Conservation (phyloP, 139 green algal species). For the Medakamo hakoo region DNA sequence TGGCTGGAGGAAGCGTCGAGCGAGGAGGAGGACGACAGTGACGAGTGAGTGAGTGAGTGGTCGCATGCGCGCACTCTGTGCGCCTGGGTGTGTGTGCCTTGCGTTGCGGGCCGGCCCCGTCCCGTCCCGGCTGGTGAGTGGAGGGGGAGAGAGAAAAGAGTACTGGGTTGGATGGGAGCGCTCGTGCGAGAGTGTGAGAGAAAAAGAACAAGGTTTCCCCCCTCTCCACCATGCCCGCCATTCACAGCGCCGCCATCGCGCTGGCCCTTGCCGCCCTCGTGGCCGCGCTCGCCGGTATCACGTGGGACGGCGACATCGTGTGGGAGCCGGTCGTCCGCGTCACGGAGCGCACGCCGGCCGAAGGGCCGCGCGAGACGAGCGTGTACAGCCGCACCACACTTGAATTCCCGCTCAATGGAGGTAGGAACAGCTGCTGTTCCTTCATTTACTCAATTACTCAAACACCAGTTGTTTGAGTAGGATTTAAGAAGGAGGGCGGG, state of each 20-base stretch:
- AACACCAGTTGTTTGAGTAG: no score
- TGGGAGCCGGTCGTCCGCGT: neutral
- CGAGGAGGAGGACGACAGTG: conserved; percentile 31
- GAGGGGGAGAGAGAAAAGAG: no score
- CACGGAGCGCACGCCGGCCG: neutral
- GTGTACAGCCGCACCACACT: neutral
- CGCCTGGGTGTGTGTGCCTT: neutral
- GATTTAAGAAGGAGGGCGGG: neutral
- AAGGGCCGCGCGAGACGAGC: neutral
- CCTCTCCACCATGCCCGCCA: neutral
- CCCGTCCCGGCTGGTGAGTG: no score
- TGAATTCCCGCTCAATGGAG: neutral
- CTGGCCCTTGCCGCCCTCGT: neutral
- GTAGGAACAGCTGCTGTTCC: no score
- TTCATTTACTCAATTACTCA: no score
- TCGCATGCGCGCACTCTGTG: neutral
- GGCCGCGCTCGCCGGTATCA: neutral
- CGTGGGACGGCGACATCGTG: neutral
- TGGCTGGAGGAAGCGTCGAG: conserved; percentile 60
- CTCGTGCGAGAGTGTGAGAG: no score
- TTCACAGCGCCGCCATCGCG: neutral
- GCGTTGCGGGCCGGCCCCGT: neutral
- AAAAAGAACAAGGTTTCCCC: neutral
- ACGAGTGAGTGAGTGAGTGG: conserved; percentile 7
- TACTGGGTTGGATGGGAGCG: no score